phyloP scores from a whole-genome alignment of 441 rosid species.

The Gossypium davidsonii region DNA sequence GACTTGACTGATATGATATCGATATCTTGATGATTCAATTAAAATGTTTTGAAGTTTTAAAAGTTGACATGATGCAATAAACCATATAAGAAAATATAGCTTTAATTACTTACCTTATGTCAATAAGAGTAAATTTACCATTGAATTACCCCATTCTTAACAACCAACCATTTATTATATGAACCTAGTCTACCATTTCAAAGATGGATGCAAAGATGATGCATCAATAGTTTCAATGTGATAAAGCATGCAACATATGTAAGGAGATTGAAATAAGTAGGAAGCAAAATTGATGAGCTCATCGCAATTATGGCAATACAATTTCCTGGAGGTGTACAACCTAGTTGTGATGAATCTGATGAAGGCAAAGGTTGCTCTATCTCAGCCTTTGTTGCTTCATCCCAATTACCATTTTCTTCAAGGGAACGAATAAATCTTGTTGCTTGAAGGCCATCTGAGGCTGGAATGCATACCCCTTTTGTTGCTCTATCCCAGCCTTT shows the following conservation, averaged over 20 bases:
- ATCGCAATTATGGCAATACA: conserved; percentile 82
- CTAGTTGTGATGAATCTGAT: conserved; percentile 20
- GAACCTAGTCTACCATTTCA: too few species aligned
- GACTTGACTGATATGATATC: too few species aligned
- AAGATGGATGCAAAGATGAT: not conserved
- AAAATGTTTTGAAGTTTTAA: too few species aligned
- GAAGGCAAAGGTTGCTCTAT: conserved; percentile 34
- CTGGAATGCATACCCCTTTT: conserved; percentile 84
- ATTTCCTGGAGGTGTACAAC: conserved; percentile 21
- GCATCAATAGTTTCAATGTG: not conserved
- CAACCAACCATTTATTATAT: too few species aligned
- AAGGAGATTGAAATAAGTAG: not conserved
- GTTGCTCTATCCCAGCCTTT: conserved; percentile 54
- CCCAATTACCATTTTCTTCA: conserved; percentile 82
- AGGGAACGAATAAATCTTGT: conserved; percentile 82
- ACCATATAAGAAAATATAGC: too few species aligned
- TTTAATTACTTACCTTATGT: too few species aligned
- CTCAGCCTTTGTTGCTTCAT: conserved; percentile 63
- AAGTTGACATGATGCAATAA: too few species aligned
- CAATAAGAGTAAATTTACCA: too few species aligned
- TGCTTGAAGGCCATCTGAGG: conserved; percentile 82
- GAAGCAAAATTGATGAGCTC: conserved; percentile 13
- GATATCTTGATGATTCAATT: too few species aligned
- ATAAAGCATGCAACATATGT: not conserved
- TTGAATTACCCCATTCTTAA: too few species aligned